phyloP scores from a whole-genome alignment of 2,329 filamentous ascomycete species.

The Cadophora sp. region DNA sequence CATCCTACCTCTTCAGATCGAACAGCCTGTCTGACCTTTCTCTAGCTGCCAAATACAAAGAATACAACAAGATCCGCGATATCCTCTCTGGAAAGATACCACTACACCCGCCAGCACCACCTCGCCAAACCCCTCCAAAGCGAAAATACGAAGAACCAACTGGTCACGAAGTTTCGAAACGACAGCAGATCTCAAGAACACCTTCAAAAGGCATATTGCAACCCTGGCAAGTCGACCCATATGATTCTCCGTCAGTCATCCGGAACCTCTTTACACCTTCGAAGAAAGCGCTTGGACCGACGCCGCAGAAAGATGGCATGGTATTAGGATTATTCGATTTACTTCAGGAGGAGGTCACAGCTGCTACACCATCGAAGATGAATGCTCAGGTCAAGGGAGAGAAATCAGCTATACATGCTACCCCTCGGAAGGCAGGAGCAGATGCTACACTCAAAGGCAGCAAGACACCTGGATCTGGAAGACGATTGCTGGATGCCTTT shows the following conservation, averaged over 20 bases:
- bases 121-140: conserved; percentile 45
- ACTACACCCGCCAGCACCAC: conserved; percentile 41
- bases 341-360: conserved; percentile 57
- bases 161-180: conserved; percentile 59
- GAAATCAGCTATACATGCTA: conserved; percentile 46
- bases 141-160: conserved; percentile 46
- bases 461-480: conserved; percentile 60
- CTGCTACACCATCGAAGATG: conserved; percentile 46
- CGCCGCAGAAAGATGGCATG: conserved; percentile 79
- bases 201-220: conserved; percentile 50
- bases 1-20: neutral
- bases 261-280: conserved; percentile 66
- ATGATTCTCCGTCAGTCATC: conserved; percentile 61
- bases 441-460: conserved; percentile 31
- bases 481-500: conserved; percentile 68
- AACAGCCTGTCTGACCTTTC: conserved; percentile 14
- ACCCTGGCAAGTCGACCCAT: conserved; percentile 51
- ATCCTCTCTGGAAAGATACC: conserved; percentile 60
- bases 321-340: conserved; percentile 81
- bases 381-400: conserved; percentile 37
- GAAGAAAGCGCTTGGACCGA: conserved; percentile 73
- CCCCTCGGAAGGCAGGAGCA: conserved; percentile 43
- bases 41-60: conserved; percentile 68
- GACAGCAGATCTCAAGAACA: conserved; percentile 49
- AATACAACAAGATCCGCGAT: conserved; percentile 72